Conservation (phyloP, 768 basidiomycete genomes). For the Leucocoprinus sp. region DNA sequence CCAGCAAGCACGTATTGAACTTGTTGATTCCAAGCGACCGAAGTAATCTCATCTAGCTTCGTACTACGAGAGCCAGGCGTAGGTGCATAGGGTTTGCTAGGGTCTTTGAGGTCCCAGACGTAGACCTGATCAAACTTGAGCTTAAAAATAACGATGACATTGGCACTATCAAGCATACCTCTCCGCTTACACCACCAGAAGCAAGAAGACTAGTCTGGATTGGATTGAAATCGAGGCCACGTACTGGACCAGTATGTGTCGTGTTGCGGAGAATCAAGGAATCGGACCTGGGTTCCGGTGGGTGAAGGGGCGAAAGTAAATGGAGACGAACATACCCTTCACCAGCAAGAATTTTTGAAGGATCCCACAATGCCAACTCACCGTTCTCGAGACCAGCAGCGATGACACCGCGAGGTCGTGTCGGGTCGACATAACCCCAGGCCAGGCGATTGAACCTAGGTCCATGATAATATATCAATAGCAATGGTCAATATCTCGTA, state of each 20-base stretch:
- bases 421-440: constrained; percentile 69
- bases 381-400: constrained; percentile 97
- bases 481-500: constrained; percentile 20
- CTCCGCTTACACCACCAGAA: constrained; percentile 84
- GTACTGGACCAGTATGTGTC: constrained; percentile 87
- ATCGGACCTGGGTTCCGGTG: constrained; percentile 38
- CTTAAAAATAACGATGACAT: constrained; percentile 13
- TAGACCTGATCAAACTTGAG: constrained; percentile 68
- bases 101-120: constrained; percentile 93
- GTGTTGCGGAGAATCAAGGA: constrained; percentile 79
- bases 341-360: constrained; percentile 76
- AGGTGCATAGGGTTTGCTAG: constrained; percentile 81
- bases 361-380: constrained; percentile 88
- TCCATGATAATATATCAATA: background rate
- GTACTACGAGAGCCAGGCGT: constrained; percentile 70
- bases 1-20: constrained; percentile 92
- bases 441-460: constrained; percentile 87
- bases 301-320: constrained; percentile 3
- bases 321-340: constrained; percentile 48
- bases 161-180: constrained; percentile 44
- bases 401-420: constrained; percentile 68
- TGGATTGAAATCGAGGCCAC: constrained; percentile 90
- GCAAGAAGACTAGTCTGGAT: constrained; percentile 82
- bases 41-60: constrained; percentile 91
- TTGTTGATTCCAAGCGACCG: constrained; percentile 92